phyloP scores from a whole-genome alignment of 2,329 filamentous ascomycete genomes.

The Tolypocladium capitatum region DNA sequence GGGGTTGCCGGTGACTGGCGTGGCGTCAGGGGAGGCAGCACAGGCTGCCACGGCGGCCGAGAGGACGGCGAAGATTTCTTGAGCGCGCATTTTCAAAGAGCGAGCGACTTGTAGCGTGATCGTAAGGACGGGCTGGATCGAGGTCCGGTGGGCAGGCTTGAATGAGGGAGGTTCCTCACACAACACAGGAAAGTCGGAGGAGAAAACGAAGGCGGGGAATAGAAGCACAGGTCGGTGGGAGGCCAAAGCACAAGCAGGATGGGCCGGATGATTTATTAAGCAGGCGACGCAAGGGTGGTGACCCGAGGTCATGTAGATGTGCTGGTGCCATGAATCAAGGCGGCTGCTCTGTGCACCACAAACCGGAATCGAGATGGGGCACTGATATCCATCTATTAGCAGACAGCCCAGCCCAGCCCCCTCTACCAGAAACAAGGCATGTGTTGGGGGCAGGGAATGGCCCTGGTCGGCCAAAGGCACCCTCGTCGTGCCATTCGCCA shows the following conservation, averaged over 20 bases:
- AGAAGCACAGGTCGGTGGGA: neutral
- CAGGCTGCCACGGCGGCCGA: conserved; percentile 14
- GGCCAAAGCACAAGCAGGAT: neutral
- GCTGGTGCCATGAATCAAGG: neutral
- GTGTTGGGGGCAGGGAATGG: too few species aligned
- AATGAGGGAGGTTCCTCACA: neutral
- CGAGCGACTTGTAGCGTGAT: neutral
- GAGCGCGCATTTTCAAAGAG: neutral
- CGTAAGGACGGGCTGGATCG: neutral
- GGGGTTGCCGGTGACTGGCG: conserved; percentile 42
- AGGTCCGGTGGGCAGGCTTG: neutral
- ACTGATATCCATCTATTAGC: too few species aligned
- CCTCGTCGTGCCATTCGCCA: neutral
- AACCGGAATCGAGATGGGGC: neutral
- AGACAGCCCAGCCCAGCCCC: too few species aligned
- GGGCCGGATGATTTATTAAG: neutral
- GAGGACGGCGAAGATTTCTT: conserved; percentile 10
- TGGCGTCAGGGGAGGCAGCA: conserved; percentile 29
- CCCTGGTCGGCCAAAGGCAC: too few species aligned
- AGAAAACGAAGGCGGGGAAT: neutral
- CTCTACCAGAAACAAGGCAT: too few species aligned
- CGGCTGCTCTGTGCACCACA: neutral
- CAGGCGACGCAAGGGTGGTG: neutral
- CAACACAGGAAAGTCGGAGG: neutral
- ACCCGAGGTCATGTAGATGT: neutral